Evolutionary conservation across 495 filamentous ascomycete genomes (phyloP), one percentile per base, ranked within the genome.

Genomic region (Podospora conica): DNA sequence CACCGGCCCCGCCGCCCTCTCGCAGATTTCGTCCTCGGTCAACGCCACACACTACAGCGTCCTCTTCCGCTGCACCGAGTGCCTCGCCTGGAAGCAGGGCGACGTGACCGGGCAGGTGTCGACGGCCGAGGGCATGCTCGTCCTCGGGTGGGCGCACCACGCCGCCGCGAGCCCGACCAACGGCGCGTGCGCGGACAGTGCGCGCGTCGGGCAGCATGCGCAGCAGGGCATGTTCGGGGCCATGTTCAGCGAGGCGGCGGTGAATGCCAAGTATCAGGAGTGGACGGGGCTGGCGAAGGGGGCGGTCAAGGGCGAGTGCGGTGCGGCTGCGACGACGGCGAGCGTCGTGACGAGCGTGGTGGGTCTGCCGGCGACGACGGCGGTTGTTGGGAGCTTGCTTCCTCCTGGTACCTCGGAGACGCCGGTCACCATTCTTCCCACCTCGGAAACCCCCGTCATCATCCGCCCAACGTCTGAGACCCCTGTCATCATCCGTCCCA

Each of bases 61-160:
- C 31, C 79, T 84, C n/a, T 88, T 85, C 72, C 78, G 82, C 40
- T 90, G 86, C 75, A 72, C 81, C 65, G 76, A 81, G 69, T 90
- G 87, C 70, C 75, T 84, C 40, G 69, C 70, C 3, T 88, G 85
- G 83, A 24, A 40, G 28, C 66, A 71, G 33, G 60, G 58, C 22
- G 60, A 21, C 0, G 27, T 56, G 2, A n/a, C 3, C 12, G 69
- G 64, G 3, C 21, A 55, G 18, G 63, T 53, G 20, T 57, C 55
- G 21, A 71, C 66, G 22, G 66, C 25, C 27, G 63, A 60, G 9
- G 69, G 66, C 3, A 62, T 65, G 31, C 57, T 71, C 23, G 40
- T 71, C 11, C 53, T 71, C 12, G 69, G 69, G 25, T 71, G 66
- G 60, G 66, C 62, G 23, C 62, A 65, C 18, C 59, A 66, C n/a